A percentile compares a stretch with the other conserved stretches of the same genome.
Evolutionary conservation across 2,329 filamentous ascomycete species (phyloP).

Genomic region (Colletotrichum caudatum): DNA sequence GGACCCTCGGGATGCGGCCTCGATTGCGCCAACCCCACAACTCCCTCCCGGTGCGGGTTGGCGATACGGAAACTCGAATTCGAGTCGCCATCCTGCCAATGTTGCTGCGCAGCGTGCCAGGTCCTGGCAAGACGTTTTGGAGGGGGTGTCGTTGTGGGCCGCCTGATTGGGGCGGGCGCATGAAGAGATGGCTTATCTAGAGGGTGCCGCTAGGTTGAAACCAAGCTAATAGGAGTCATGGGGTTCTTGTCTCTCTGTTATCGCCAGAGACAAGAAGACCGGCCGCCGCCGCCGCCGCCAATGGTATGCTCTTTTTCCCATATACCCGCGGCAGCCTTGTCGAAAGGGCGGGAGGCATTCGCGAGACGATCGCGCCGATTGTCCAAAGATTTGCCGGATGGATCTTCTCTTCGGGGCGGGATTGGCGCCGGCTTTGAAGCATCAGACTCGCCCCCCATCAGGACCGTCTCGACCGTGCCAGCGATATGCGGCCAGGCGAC

Average conservation of each 20-base stretch:
- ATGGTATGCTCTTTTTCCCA: constrained; percentile 22
- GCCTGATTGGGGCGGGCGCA: constrained; percentile 28
- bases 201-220: constrained; percentile 37
- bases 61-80: constrained; percentile 19
- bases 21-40: constrained; percentile 21
- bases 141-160: neutral
- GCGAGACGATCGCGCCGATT: constrained; percentile 19
- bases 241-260: constrained; percentile 40
- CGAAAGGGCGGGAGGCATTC: constrained; percentile 28
- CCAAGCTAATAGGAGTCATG: constrained; percentile 39
- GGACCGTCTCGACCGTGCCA: constrained; percentile 1
- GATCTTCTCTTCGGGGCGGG: constrained; percentile 11
- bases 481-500: neutral
- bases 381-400: constrained; percentile 16
- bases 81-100: constrained; percentile 28
- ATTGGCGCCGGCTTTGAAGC: constrained; percentile 8
- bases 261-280: constrained; percentile 32
- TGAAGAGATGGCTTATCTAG: constrained; percentile 35
- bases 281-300: neutral
- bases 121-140: constrained; percentile 14
- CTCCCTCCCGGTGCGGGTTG: constrained; percentile 20
- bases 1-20: constrained; percentile 21
- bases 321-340: constrained; percentile 31
- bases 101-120: constrained; percentile 23
- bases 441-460: neutral